Evolutionary conservation across 2,329 filamentous ascomycete genomes (phyloP).

Genomic region (Paecilomyces niveus): DNA sequence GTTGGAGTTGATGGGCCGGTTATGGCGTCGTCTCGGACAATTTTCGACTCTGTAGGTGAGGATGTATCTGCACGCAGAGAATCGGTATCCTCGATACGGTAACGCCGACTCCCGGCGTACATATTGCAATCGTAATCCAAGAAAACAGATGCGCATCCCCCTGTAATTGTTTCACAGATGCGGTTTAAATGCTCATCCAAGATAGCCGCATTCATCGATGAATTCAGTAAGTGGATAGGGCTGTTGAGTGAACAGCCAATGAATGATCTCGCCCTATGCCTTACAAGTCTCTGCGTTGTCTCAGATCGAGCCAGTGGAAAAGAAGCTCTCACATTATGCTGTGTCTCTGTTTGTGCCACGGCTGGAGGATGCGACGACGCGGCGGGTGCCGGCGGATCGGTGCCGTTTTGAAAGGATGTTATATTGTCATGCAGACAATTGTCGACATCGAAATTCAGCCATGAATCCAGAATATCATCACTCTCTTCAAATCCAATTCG

Average conservation of each 20-base stretch:
- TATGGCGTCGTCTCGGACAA: no score
- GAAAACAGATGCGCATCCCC: not conserved
- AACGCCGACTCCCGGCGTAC: not conserved
- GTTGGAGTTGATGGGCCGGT: not conserved
- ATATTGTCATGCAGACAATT: not conserved
- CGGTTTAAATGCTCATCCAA: not conserved
- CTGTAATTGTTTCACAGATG: not conserved
- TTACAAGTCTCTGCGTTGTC: conserved; percentile 2
- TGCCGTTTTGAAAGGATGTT: not conserved
- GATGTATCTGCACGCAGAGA: not conserved
- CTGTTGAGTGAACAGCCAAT: conserved; percentile 11
- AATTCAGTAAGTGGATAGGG: conserved; percentile 17
- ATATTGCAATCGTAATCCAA: not conserved
- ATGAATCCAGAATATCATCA: not conserved
- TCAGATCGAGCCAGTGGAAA: not conserved
- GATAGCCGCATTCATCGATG: conserved; percentile 9
- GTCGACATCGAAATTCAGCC: not conserved
- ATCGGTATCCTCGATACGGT: not conserved
- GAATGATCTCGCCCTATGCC: not conserved
- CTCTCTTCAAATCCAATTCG: not conserved
- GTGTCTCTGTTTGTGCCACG: not conserved
- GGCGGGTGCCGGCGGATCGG: not conserved
- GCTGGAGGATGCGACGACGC: not conserved
- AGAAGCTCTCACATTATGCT: not conserved
- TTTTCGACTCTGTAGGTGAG: not conserved